Conservation (phyloP, 225 moss, liverwort and hornwort species). For the Bryoerythrophyllum caledonicum region DNA sequence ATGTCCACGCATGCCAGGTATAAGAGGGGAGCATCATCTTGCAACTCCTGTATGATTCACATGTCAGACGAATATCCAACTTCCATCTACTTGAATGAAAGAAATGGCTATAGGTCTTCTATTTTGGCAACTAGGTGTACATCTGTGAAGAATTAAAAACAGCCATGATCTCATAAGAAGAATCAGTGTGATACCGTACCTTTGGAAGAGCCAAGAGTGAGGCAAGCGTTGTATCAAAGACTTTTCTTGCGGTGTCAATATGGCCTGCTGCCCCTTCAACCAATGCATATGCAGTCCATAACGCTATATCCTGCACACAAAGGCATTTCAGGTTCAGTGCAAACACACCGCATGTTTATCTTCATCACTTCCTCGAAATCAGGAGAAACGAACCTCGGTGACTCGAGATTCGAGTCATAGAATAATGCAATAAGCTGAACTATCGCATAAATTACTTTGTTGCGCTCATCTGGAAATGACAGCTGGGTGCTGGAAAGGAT, state of each 20-base stretch:
- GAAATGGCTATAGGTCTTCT: background rate
- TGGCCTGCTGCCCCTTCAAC: slow-evolving; percentile 86
- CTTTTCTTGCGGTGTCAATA: slow-evolving; percentile 76
- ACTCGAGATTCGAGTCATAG: slow-evolving; percentile 12
- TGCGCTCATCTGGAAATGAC: background rate
- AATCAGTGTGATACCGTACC: slow-evolving; percentile 39
- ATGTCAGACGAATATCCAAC: slow-evolving; percentile 31
- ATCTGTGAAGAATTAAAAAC: background rate
- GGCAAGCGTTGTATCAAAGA: slow-evolving; percentile 88
- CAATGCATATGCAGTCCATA: slow-evolving; percentile 91
- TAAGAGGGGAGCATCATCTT: slow-evolving; percentile 77
- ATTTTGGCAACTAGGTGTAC: background rate
- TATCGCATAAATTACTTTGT: slow-evolving; percentile 10
- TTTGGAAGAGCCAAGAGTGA: slow-evolving; percentile 67
- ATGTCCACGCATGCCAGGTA: slow-evolving; percentile 88
- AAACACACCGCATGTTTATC: background rate
- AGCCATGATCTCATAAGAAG: slow-evolving; percentile 12
- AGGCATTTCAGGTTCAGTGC: slow-evolving; percentile 21
- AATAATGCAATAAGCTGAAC: slow-evolving; percentile 9
- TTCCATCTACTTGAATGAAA: slow-evolving; percentile 7
- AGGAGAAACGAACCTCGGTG: background rate
- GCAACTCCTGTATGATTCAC: slow-evolving; percentile 53
- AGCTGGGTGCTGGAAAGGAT: slow-evolving; percentile 12
- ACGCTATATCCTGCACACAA: slow-evolving; percentile 61
- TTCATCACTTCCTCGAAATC: slow-evolving; percentile 5